A percentile compares a stretch with the other conserved stretches of the same genome.
Conservation (phyloP, 768 basidiomycete genomes). For the Thelephora ganbajun region DNA sequence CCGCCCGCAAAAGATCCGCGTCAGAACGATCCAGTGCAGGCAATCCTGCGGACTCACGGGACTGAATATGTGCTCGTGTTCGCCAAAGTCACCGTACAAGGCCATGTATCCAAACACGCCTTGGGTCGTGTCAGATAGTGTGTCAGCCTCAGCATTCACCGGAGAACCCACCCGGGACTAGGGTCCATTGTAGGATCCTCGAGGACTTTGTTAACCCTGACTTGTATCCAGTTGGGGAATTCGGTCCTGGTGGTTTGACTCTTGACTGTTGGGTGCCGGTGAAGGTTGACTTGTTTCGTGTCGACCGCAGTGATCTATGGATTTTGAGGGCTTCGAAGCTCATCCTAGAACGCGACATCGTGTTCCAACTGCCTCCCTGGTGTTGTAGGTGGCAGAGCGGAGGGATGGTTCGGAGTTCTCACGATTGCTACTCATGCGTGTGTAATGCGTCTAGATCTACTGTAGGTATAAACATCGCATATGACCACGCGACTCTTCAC, state of each 20-base stretch:
- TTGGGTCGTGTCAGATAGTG: slow-evolving; percentile 12
- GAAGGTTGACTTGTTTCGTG: slow-evolving; percentile 11
- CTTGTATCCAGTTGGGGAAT: not conserved
- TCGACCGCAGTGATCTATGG: not conserved
- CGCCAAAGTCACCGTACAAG: slow-evolving; percentile 55
- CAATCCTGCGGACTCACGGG: slow-evolving; percentile 28
- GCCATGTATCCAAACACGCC: slow-evolving; percentile 41
- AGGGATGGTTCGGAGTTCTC: too few relatives aligned
- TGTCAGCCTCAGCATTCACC: not conserved
- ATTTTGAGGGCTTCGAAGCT: not conserved
- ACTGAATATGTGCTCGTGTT: slow-evolving; percentile 58
- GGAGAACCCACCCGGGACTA: not conserved
- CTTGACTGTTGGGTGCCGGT: not conserved
- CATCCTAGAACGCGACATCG: too few relatives aligned
- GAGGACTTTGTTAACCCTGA: slow-evolving; percentile 5
- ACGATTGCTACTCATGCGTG: too few relatives aligned
- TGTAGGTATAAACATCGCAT: too few relatives aligned
- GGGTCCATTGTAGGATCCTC: slow-evolving; percentile 2
- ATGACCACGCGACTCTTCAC: too few relatives aligned
- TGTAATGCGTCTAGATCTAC: too few relatives aligned
- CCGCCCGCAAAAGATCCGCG: not conserved
- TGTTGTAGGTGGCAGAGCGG: too few relatives aligned
- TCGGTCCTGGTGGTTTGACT: too few relatives aligned
- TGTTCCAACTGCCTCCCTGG: too few relatives aligned
- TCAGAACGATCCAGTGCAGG: too few relatives aligned